Conservation (phyloP, 306 rosid species). For the Astragalus membranaceus region DNA sequence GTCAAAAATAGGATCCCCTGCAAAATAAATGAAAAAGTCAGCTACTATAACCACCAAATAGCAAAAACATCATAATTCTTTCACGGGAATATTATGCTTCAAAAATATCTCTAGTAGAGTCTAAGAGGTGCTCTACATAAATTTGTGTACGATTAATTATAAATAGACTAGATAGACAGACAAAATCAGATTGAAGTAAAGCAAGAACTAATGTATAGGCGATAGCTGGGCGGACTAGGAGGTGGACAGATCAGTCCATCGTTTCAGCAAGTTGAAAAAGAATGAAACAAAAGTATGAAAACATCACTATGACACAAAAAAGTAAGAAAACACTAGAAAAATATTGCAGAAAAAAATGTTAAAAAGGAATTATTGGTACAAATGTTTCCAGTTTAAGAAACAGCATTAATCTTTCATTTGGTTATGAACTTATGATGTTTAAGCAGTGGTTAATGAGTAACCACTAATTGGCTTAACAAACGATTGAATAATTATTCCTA, state of each 20-base stretch:
- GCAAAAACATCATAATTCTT: background rate
- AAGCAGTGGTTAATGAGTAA: background rate
- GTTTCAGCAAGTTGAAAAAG: background rate
- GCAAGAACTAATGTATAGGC: background rate
- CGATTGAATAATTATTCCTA: background rate
- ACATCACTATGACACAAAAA: too few species aligned
- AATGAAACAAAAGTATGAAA: background rate
- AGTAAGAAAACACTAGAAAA: background rate
- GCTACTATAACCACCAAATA: constrained; percentile 8
- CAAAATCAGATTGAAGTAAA: constrained; percentile 5
- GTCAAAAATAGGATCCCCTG: constrained; percentile 81
- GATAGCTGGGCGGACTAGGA: background rate
- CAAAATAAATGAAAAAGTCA: constrained; percentile 23
- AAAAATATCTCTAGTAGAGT: background rate
- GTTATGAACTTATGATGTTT: background rate
- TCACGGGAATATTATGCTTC: background rate
- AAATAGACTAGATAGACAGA: constrained; percentile 6
- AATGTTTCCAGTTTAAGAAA: background rate
- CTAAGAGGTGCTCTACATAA: background rate
- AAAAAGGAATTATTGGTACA: background rate
- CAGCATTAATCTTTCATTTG: background rate
- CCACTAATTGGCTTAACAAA: background rate
- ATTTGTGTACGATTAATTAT: background rate
- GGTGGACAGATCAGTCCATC: background rate
- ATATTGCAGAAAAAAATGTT: background rate